Base-by-base conservation (phyloP, 2,329 filamentous ascomycete species). In the Colletotrichum tabaci region DNA sequence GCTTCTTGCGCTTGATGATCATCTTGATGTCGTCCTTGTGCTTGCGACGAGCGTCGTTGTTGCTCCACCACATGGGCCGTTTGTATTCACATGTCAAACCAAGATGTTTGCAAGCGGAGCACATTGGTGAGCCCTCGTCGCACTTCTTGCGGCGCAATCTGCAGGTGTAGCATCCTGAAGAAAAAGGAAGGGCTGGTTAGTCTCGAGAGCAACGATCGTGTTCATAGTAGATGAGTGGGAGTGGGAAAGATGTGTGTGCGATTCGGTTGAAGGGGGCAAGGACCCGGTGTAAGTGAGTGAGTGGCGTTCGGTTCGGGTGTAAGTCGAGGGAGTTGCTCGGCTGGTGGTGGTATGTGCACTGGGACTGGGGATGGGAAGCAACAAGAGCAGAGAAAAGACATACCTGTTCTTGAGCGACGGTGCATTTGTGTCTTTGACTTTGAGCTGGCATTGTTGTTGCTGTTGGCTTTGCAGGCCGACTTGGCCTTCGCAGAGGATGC, bases 11-110 rank as follows among this genome's bases (percentile, higher is more conserved):
- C 90, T 98, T 98, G 87, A 99, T 98, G 83, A 96, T 94, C 83
- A 93, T 92, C 88, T 99, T 99, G 88, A 99, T 97, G 76, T 92
- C 86, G 80, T 98, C 96, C 85, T 98, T 99, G 82, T 98, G 94
- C 67, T 91, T 86, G 77, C 92, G 90, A 76, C 96, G 89, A 79
- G 93, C 91, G 74, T 98, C 95, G 79, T 93, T 93, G 87, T 96
- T 98, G 84, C 92, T 93, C 96, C 96, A 99, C 96, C 96, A 99
- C 84, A 94, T 90, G 47, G 96, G 96, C 79, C 95, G 88, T 88
- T 97, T 98, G 86, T 98, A 99, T 86, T 98, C 95, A 86, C 96
- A 99, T 78, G 89, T 88, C 68, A 99, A 88, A 65, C 93, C 93
- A 67, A 99, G 91, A 79, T 91, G 87, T 77, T 89, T 91, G 87